These are phyloP conservation scores for Gymnopus androsaceus DNA, from an alignment of 1,284 basidiomycete species.

Conservation along the genomic window DNA sequence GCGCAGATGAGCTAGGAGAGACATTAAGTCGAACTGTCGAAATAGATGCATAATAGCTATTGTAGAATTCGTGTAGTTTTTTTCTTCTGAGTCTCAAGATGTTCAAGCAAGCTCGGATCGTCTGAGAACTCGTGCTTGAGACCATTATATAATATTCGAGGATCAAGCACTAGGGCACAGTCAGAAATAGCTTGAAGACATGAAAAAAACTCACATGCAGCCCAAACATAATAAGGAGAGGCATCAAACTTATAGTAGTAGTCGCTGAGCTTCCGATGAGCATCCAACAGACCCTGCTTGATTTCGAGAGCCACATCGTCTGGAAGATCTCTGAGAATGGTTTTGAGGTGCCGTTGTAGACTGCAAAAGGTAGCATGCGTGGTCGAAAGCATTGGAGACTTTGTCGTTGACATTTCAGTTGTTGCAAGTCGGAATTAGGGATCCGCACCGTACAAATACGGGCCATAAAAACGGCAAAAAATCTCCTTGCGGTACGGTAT, in stretches of 20 bases:
- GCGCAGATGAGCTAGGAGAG: not conserved
- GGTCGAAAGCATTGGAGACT: no score
- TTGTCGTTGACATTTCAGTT: no score
- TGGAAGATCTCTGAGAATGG: no score
- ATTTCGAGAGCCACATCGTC: not conserved
- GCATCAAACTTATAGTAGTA: slow-evolving; percentile 22
- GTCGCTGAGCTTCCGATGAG: slow-evolving; percentile 20
- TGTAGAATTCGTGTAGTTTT: not conserved
- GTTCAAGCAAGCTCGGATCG: slow-evolving; percentile 4
- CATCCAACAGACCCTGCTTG: slow-evolving; percentile 12
- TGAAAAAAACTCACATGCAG: slow-evolving; percentile 15
- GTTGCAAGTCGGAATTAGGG: no score
- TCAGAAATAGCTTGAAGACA: not conserved
- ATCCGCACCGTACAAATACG: no score
- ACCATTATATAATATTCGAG: slow-evolving; percentile 19
- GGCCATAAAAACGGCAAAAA: no score
- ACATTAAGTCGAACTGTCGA: no score
- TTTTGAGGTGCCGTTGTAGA: no score
- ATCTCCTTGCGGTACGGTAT: no score
- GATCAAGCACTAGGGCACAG: slow-evolving; percentile 19
- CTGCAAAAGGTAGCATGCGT: no score
- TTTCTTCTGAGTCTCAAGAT: slow-evolving; percentile 7
- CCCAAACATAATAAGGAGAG: slow-evolving; percentile 18
- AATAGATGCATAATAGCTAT: not conserved
- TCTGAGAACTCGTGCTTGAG: slow-evolving; percentile 15